A percentile compares a stretch with the other conserved stretches of the same genome.
phyloP scores from a whole-genome alignment of 805 yeast species.

The Cyberlindnera veronae region DNA sequence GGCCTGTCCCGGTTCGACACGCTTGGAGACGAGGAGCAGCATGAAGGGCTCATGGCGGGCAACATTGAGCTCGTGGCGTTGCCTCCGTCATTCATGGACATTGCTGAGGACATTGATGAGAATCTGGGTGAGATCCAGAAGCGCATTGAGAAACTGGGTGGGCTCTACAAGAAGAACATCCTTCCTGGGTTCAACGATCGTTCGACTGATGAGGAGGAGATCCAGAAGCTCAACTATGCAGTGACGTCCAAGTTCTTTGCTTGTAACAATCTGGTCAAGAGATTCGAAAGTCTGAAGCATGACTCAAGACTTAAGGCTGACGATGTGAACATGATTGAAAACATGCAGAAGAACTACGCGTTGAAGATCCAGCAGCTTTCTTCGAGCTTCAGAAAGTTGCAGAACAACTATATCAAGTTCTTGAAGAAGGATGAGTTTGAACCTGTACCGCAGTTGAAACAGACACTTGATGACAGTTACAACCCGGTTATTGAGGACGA shows the following conservation, averaged over 20 bases:
- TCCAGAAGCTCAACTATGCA: conserved; percentile 71
- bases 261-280: conserved; percentile 73
- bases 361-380: conserved; percentile 76
- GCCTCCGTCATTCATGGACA: conserved; percentile 77
- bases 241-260: conserved; percentile 76
- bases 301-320: conserved; percentile 30
- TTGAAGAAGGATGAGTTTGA: conserved; percentile 77
- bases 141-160: conserved; percentile 57
- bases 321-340: conserved; percentile 67
- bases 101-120: conserved; percentile 68
- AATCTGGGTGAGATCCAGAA: conserved; percentile 48
- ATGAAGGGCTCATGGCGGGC: conserved; percentile 27
- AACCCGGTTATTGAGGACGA: conserved; percentile 32
- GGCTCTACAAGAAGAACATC: conserved; percentile 73
- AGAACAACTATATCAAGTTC: conserved; percentile 82
- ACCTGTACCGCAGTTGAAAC: conserved; percentile 31
- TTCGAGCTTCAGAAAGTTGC: conserved; percentile 77
- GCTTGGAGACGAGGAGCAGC: conserved; percentile 31
- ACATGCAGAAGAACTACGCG: conserved; percentile 83
- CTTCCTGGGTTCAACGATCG: conserved; percentile 88
- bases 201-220: conserved; percentile 66
- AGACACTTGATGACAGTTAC: conserved; percentile 10
- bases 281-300: conserved; percentile 45
- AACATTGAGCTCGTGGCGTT: conserved; percentile 57
- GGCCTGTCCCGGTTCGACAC: conserved; percentile 25